Conservation (phyloP, 345 rosid genomes). For the Erodium maritimum region DNA sequence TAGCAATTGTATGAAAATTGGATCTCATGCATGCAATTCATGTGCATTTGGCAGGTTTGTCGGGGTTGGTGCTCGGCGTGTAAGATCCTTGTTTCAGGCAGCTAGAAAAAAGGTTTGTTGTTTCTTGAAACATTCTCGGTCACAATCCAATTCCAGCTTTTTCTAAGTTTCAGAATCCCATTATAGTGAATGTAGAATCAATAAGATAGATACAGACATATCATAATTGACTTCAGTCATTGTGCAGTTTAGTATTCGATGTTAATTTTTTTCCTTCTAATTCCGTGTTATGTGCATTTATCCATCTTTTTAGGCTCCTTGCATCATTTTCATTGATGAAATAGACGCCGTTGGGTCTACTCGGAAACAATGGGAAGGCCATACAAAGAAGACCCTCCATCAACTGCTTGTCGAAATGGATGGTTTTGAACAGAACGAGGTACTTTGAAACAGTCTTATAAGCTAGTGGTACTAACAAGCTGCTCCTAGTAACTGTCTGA, state of each 20-base stretch:
- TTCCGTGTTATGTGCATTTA: background rate
- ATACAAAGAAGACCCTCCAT: conserved; percentile 97
- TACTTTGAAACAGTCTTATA: conserved; percentile 10
- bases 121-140: background rate
- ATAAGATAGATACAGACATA: too few species aligned
- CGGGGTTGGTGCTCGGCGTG: conserved; percentile 97
- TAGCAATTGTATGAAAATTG: too few species aligned
- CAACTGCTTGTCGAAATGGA: conserved; percentile 98
- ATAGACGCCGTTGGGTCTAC: conserved; percentile 98
- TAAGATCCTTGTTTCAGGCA: conserved; percentile 93
- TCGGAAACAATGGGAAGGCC: conserved; percentile 98
- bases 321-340: conserved; percentile 96
- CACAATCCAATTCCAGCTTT: background rate
- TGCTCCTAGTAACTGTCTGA: conserved; percentile 5
- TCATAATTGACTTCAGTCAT: too few species aligned
- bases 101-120: conserved; percentile 77
- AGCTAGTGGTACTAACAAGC: background rate
- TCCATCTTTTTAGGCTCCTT: conserved; percentile 61
- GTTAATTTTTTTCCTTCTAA: background rate
- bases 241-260: background rate
- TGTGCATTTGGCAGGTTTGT: conserved; percentile 58
- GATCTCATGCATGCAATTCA: too few species aligned
- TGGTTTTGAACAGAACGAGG: conserved; percentile 99
- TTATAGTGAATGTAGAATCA: too few species aligned
- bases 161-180: too few species aligned